These are phyloP conservation scores for Volvariella volvacea DNA, from an alignment of 1,284 basidiomycete species.

Conservation along the genomic window DNA sequence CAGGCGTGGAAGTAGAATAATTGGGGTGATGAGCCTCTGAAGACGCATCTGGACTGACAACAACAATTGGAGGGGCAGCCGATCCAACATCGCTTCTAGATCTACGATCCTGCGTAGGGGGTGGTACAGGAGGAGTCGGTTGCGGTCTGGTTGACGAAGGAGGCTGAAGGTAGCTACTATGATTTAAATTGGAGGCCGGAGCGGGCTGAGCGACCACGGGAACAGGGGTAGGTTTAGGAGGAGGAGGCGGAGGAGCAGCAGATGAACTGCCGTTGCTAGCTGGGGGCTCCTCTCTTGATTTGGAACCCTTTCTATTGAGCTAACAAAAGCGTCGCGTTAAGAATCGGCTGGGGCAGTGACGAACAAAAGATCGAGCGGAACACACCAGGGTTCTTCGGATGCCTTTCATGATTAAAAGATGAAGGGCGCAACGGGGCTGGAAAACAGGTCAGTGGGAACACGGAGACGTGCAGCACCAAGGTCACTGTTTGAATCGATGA, in stretches of 20 bases:
- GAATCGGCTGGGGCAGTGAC: slow-evolving; percentile 11
- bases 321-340: slow-evolving; percentile 22
- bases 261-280: slow-evolving; percentile 32
- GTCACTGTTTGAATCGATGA: slow-evolving; percentile 29
- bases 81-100: slow-evolving; percentile 43
- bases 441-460: neutral
- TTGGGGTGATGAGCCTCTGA: slow-evolving; percentile 40
- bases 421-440: neutral
- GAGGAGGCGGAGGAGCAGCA: slow-evolving; percentile 56
- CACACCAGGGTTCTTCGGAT: slow-evolving; percentile 84
- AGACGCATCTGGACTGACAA: slow-evolving; percentile 77
- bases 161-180: slow-evolving; percentile 34
- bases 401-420: slow-evolving; percentile 66
- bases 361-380: slow-evolving; percentile 10
- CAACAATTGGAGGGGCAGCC: slow-evolving; percentile 80
- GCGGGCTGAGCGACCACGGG: slow-evolving; percentile 29
- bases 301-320: slow-evolving; percentile 61
- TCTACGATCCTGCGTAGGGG: slow-evolving; percentile 45
- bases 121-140: slow-evolving; percentile 22
- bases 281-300: slow-evolving; percentile 64
- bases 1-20: slow-evolving; percentile 32
- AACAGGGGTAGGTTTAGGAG: slow-evolving; percentile 53
- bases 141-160: slow-evolving; percentile 37
- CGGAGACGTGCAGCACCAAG: slow-evolving; percentile 4
- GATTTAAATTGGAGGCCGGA: slow-evolving; percentile 29